A percentile compares a stretch with the other conserved stretches of the same genome.
Evolutionary conservation across 768 basidiomycete species (phyloP).

Genomic region (Kwoniella newhampshirensis): DNA sequence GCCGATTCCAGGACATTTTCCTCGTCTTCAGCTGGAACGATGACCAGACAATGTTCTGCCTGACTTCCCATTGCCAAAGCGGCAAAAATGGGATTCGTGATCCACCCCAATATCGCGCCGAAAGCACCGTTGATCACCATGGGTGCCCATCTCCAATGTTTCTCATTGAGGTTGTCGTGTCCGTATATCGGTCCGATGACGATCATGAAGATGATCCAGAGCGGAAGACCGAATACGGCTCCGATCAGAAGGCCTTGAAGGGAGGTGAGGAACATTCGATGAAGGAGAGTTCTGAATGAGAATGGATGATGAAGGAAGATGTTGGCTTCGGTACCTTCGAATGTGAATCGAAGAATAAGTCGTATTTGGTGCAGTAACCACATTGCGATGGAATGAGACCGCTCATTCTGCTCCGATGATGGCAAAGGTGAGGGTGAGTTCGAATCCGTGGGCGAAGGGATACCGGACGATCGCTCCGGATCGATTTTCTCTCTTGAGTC

Average conservation of each 20-base stretch:
- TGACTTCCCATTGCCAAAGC: slow-evolving; percentile 50
- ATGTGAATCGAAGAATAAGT: slow-evolving; percentile 51
- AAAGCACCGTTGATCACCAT: slow-evolving; percentile 52
- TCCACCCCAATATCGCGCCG: slow-evolving; percentile 48
- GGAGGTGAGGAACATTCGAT: slow-evolving; percentile 35
- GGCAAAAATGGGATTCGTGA: slow-evolving; percentile 53
- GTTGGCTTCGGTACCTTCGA: slow-evolving; percentile 53
- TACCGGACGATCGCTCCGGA: background rate
- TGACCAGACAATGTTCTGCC: slow-evolving; percentile 51
- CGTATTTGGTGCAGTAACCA: slow-evolving; percentile 20
- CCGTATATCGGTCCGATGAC: slow-evolving; percentile 52
- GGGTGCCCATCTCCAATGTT: slow-evolving; percentile 45
- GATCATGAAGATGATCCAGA: slow-evolving; percentile 50
- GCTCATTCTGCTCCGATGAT: background rate
- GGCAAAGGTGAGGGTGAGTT: background rate
- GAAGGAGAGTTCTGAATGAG: slow-evolving; percentile 12
- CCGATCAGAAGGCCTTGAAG: slow-evolving; percentile 49
- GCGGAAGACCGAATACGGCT: slow-evolving; percentile 50
- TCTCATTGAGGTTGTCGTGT: slow-evolving; percentile 34
- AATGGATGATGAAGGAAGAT: slow-evolving; percentile 38
- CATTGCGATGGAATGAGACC: background rate
- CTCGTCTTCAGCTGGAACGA: slow-evolving; percentile 23
- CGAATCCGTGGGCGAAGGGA: background rate
- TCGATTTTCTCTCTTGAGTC: background rate
- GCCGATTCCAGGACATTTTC: too few species aligned